Evolutionary conservation across 768 basidiomycete genomes (phyloP).

Genomic region (Cystofilobasidium ferigula): DNA sequence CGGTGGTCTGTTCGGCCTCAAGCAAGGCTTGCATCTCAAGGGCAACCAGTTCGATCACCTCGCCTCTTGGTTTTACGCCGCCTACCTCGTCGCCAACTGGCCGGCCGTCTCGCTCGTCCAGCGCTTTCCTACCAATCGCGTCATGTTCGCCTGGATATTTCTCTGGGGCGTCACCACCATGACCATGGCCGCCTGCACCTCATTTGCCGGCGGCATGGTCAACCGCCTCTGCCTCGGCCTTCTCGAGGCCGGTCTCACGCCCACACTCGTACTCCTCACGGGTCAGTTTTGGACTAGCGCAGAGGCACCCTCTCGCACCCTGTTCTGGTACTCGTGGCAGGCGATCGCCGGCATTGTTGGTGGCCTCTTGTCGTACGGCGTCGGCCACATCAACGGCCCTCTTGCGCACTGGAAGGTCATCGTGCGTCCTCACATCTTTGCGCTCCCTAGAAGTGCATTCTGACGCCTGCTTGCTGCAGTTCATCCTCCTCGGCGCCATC

Average conservation of each 20-base stretch:
- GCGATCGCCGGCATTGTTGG: constrained; percentile 34
- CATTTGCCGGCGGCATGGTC: constrained; percentile 33
- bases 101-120: constrained; percentile 37
- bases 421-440: constrained; percentile 36
- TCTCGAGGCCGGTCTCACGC: constrained; percentile 35
- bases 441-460: constrained; percentile 35
- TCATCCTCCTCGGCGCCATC: constrained; percentile 12
- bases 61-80: constrained; percentile 28
- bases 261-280: constrained; percentile 38
- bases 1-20: constrained; percentile 36
- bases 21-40: constrained; percentile 20
- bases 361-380: constrained; percentile 33
- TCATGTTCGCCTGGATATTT: constrained; percentile 12
- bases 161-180: no score
- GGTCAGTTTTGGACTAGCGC: constrained; percentile 35
- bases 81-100: constrained; percentile 36
- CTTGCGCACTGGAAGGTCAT: constrained; percentile 36
- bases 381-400: constrained; percentile 31
- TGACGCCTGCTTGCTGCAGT: constrained; percentile 38
- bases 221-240: constrained; percentile 34
- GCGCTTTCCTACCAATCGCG: constrained; percentile 28
- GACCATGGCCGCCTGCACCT: constrained; percentile 31
- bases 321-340: constrained; percentile 34
- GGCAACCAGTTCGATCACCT: constrained; percentile 27
- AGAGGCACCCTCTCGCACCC: constrained; percentile 35